Conservation (phyloP, 2,329 filamentous ascomycete genomes). For the Clarireedia homoeocarpa region DNA sequence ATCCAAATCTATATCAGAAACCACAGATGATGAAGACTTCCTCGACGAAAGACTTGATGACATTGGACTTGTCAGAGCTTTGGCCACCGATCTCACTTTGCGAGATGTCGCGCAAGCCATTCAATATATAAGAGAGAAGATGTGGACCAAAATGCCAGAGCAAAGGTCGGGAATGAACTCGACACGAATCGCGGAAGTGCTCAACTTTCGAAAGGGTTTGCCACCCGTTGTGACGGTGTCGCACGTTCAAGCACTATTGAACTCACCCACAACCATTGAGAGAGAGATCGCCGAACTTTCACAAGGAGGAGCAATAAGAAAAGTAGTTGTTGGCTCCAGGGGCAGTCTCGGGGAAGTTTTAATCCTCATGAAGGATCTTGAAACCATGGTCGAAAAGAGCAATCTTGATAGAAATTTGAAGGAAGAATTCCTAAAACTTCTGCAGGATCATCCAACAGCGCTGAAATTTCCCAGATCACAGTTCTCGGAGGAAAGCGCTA, state of each 20-base stretch:
- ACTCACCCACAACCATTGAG: conserved; percentile 56
- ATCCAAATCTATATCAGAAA: conserved; percentile 10
- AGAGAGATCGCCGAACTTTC: conserved; percentile 57
- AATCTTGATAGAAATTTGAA: conserved; percentile 37
- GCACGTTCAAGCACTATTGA: conserved; percentile 57
- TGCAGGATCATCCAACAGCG: conserved; percentile 44
- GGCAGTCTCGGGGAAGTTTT: conserved; percentile 55
- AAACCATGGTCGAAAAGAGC: conserved; percentile 36
- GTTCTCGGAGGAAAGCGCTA: conserved; percentile 41
- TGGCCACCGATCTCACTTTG: conserved; percentile 48
- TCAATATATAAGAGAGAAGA: conserved; percentile 49
- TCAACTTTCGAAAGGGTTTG: conserved; percentile 51
- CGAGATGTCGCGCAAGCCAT: conserved; percentile 59
- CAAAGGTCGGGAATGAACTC: conserved; percentile 53
- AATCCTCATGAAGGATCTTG: conserved; percentile 49
- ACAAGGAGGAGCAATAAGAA: conserved; percentile 48
- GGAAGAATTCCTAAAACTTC: conserved; percentile 42
- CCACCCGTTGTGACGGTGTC: conserved; percentile 58
- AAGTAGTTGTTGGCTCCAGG: conserved; percentile 53
- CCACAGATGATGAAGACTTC: conserved; percentile 24
- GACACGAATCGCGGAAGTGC: conserved; percentile 52
- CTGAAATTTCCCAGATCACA: conserved; percentile 33
- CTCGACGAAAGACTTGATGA: conserved; percentile 49
- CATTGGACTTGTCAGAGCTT: conserved; percentile 45
- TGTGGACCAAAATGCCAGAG: conserved; percentile 58